These are phyloP conservation scores for Theileria equi DNA, from an alignment of 169 alveolate species.

Conservation along the genomic window DNA sequence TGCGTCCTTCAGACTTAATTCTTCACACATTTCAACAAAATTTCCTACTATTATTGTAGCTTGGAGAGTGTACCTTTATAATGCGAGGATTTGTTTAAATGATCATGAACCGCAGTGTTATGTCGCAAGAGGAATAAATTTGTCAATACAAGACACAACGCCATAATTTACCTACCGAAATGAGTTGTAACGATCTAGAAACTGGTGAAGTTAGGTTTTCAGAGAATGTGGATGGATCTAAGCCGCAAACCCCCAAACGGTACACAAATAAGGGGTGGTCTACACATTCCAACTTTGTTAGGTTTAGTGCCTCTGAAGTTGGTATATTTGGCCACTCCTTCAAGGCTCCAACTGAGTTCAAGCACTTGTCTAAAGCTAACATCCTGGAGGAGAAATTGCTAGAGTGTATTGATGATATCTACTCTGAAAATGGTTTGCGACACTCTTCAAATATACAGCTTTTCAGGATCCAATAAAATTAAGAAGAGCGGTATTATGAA, in stretches of 20 bases:
- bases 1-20: too few species aligned
- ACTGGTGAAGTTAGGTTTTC: not conserved
- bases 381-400: not conserved
- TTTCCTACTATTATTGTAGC: too few species aligned
- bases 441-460: too few species aligned
- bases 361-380: not conserved
- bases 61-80: too few species aligned
- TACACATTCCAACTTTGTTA: not conserved
- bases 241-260: too few species aligned
- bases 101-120: not conserved
- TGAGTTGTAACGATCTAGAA: not conserved
- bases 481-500: not conserved
- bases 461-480: not conserved
- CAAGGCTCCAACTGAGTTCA: slow-evolving; percentile 23
- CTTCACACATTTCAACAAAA: too few species aligned
- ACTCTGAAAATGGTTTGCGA: too few species aligned
- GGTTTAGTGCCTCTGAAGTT: slow-evolving; percentile 1
- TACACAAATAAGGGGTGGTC: too few species aligned
- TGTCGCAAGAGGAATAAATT: not conserved
- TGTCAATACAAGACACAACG: not conserved
- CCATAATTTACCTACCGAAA: not conserved
- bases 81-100: too few species aligned
- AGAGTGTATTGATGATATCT: not conserved
- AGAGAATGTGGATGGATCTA: not conserved
- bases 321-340: slow-evolving; percentile 24